phyloP scores from a whole-genome alignment of 1,139 yeast species.

The Yamadazyma dushanensis region DNA sequence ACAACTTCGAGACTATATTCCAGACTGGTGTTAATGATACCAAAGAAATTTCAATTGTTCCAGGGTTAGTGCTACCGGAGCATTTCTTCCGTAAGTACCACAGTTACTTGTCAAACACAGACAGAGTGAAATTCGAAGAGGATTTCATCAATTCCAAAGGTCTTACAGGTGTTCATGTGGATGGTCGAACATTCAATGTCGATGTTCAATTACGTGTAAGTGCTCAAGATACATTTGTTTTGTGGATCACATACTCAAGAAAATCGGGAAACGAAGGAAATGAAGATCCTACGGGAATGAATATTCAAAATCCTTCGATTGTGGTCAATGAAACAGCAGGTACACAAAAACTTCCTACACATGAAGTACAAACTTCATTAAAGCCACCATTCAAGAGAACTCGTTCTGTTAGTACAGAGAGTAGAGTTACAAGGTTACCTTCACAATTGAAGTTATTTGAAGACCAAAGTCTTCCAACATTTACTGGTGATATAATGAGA shows the following conservation, averaged over 20 bases:
- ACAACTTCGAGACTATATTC: slow-evolving; percentile 60
- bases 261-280: slow-evolving; percentile 14
- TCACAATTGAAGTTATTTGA: slow-evolving; percentile 56
- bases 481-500: slow-evolving; percentile 29
- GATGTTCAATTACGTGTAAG: slow-evolving; percentile 83
- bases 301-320: not conserved
- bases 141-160: slow-evolving; percentile 65
- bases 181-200: slow-evolving; percentile 62
- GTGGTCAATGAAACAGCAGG: not conserved
- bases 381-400: slow-evolving; percentile 5
- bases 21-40: slow-evolving; percentile 44
- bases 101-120: slow-evolving; percentile 19
- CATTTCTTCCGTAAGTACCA: slow-evolving; percentile 75
- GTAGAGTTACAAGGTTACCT: slow-evolving; percentile 36
- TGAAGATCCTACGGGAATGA: not conserved
- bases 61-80: slow-evolving; percentile 73
- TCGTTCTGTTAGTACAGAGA: slow-evolving; percentile 10
- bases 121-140: slow-evolving; percentile 13
- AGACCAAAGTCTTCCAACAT: slow-evolving; percentile 18
- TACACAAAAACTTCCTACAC: not conserved
- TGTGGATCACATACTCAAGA: slow-evolving; percentile 90
- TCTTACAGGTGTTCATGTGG: slow-evolving; percentile 64
- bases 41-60: slow-evolving; percentile 42
- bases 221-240: slow-evolving; percentile 54
- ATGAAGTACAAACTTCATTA: too few relatives aligned